A percentile compares a stretch with the other conserved stretches of the same genome.
These are phyloP conservation scores for Aspergillus flavus DNA, from an alignment of 2,329 filamentous ascomycete genomes.

Conservation along the genomic window DNA sequence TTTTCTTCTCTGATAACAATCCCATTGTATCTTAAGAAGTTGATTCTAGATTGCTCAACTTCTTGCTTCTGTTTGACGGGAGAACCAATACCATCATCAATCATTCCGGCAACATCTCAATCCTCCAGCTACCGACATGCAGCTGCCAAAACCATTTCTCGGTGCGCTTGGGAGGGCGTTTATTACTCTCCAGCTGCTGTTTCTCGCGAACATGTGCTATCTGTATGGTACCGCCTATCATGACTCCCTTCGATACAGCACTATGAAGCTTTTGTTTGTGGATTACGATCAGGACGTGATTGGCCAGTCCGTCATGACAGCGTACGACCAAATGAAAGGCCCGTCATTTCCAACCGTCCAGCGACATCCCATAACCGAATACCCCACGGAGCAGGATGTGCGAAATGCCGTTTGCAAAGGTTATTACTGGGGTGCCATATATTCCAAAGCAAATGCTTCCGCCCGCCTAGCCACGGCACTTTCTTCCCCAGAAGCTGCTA, in stretches of 20 bases:
- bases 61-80: too few species aligned
- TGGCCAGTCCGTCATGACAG: conserved; percentile 33
- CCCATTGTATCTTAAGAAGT: neutral
- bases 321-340: conserved; percentile 33
- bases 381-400: conserved; percentile 24
- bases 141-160: neutral
- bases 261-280: conserved; percentile 39
- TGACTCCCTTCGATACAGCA: conserved; percentile 33
- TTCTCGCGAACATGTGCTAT: conserved; percentile 40
- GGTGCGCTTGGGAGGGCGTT: conserved; percentile 16
- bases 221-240: conserved; percentile 43
- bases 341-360: conserved; percentile 34
- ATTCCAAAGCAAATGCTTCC: conserved; percentile 38
- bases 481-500: conserved; percentile 28
- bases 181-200: conserved; percentile 40
- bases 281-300: conserved; percentile 44
- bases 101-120: neutral
- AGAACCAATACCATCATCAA: too few species aligned
- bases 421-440: conserved; percentile 41
- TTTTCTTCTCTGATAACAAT: neutral
- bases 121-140: neutral
- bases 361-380: conserved; percentile 21
- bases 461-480: conserved; percentile 41
- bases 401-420: conserved; percentile 34
- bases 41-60: too few species aligned